Conservation (phyloP, 148 eudicot genomes). For the Chenopodium suecicum region DNA sequence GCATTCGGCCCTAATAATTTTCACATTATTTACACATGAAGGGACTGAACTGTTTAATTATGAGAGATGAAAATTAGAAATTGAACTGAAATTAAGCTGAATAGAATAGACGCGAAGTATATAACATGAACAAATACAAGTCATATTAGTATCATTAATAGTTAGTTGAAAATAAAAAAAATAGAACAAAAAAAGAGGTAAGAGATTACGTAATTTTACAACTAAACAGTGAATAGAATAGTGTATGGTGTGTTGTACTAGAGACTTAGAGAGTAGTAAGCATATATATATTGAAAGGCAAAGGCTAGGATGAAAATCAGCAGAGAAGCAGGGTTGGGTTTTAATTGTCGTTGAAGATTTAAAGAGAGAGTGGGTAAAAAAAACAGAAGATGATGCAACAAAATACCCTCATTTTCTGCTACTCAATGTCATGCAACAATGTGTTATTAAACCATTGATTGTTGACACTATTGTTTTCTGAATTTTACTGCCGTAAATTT, state of each 20-base stretch:
- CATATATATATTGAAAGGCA: background rate
- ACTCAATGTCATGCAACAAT: background rate
- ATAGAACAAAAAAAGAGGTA: background rate
- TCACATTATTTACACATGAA: too few relatives aligned
- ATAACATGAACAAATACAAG: too few relatives aligned
- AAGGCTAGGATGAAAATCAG: background rate
- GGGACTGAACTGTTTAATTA: too few relatives aligned
- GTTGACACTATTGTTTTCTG: background rate
- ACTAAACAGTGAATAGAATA: background rate
- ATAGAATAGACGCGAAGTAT: too few relatives aligned
- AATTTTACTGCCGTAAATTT: background rate
- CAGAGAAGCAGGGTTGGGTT: background rate
- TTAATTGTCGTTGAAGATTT: background rate
- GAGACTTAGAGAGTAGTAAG: background rate
- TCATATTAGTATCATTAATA: too few relatives aligned
- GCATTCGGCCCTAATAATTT: too few relatives aligned
- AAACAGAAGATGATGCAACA: background rate
- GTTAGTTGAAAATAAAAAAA: background rate
- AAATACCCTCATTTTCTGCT: constrained; percentile 1
- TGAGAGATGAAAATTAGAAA: too few relatives aligned
- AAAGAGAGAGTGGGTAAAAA: background rate
- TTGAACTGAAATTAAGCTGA: too few relatives aligned
- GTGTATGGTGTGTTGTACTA: background rate
- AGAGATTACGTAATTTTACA: background rate
- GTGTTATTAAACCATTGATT: background rate